Evolutionary conservation across 768 basidiomycete genomes (phyloP).

Genomic region (Rhodosporidiobolus sp.): DNA sequence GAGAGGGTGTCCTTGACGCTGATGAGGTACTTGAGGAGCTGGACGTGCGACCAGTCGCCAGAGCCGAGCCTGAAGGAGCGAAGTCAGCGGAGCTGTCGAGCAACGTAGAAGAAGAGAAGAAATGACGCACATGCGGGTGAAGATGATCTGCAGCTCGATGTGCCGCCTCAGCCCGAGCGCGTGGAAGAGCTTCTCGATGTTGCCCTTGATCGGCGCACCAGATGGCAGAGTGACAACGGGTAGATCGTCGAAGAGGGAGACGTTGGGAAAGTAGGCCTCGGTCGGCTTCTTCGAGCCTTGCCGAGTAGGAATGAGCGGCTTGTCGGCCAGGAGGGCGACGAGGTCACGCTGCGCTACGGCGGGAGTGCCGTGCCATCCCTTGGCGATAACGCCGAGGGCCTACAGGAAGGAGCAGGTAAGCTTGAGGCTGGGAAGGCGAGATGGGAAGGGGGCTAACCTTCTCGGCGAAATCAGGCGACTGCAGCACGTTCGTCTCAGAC

Average conservation of each 20-base stretch:
- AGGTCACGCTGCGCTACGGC: slow-evolving; percentile 56
- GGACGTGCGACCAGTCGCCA: slow-evolving; percentile 52
- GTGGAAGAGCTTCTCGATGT: slow-evolving; percentile 62
- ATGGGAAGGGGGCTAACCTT: slow-evolving; percentile 52
- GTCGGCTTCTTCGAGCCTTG: slow-evolving; percentile 68
- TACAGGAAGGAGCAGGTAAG: slow-evolving; percentile 45
- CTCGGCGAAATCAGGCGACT: slow-evolving; percentile 74
- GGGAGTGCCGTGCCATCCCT: slow-evolving; percentile 68
- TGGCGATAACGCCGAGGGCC: slow-evolving; percentile 48
- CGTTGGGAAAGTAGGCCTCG: slow-evolving; percentile 69
- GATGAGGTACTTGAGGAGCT: slow-evolving; percentile 82
- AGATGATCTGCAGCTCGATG: slow-evolving; percentile 89
- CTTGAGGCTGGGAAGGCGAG: slow-evolving; percentile 50
- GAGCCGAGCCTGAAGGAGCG: no score
- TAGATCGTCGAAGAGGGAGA: slow-evolving; percentile 77
- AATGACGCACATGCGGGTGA: slow-evolving; percentile 71
- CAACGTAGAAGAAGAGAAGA: no score
- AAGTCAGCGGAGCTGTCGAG: no score
- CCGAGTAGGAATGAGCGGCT: slow-evolving; percentile 68
- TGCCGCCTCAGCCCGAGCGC: slow-evolving; percentile 82
- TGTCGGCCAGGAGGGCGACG: slow-evolving; percentile 54
- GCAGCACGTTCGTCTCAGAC: slow-evolving; percentile 61
- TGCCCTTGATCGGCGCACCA: slow-evolving; percentile 61
- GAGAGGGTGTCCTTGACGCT: slow-evolving; percentile 67
- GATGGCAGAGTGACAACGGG: slow-evolving; percentile 73